Base-by-base conservation (phyloP, 148 eudicot genomes). In the Beta vulgaris region DNA sequence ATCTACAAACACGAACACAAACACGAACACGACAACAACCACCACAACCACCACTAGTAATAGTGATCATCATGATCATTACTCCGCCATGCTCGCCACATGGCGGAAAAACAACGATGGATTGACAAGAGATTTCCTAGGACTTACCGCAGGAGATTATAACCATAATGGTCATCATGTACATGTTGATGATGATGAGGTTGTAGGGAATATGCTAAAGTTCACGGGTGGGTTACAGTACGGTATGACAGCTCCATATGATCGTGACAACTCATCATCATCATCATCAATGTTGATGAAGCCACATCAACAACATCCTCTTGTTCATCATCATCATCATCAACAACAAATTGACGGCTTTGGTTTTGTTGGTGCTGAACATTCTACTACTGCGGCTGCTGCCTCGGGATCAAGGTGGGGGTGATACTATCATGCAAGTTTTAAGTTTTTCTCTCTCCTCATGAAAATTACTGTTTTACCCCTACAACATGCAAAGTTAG, bases 71-170 rank as follows among this genome's bases (percentile, higher is more conserved):
- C 11, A 43, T 61, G 63, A 58, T 49, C 43, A 78, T 18, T 68
- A 39, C 44, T 12, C 31, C 15, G 68, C 72, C 48, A 54, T 68
- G 57, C 44, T 79, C 21, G 79, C 87, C 76, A 80, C 85, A 73
- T 89, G 96, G 98, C 82, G 77, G 35, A 86, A 80, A 58, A 81
- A 49, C 16, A 69, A 78, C 37, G 87, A 89, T 51, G 78, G 81
- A 4, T 71, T 87, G 69, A 93, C 98, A 39, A 86, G 98, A 36
- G 97, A 94, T 75, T 94, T 94, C 81, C 85, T 94, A 72, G 73
- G 98, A 86, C 75, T 87, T 72, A 82, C 82, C 4, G 69, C 83
- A 16, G 80, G 82, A 2, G 74, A 53, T 26, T 69, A 64, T 21
- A 68, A 63, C 40, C n/a, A n/a, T n/a, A n/a, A n/a, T n/a, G n/a